Evolutionary conservation across 1,284 basidiomycete genomes (phyloP).

Genomic region (Fomes fomentarius): DNA sequence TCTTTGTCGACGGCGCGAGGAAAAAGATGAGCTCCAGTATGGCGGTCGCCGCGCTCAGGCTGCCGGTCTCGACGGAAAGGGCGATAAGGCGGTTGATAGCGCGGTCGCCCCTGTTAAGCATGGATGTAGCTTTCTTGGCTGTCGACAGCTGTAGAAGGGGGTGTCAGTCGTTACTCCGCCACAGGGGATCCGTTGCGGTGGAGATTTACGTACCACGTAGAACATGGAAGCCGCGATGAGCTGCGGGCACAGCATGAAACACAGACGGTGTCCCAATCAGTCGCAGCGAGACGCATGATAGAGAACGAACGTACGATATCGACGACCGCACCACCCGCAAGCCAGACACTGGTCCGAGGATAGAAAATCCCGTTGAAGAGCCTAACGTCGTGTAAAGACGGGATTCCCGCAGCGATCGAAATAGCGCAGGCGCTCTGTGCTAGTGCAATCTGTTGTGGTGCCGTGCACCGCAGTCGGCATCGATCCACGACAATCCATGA

Average conservation of each 20-base stretch:
- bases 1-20: slow-evolving; percentile 9
- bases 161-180: neutral
- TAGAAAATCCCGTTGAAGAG: slow-evolving; percentile 4
- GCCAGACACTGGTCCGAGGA: slow-evolving; percentile 6
- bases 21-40: slow-evolving; percentile 12
- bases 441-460: slow-evolving; percentile 8
- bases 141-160: neutral
- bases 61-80: slow-evolving; percentile 21
- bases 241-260: too few species aligned
- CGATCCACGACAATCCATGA: too few species aligned
- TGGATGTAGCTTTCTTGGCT: slow-evolving; percentile 5
- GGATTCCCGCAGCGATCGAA: slow-evolving; percentile 5
- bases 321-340: slow-evolving; percentile 5
- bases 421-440: slow-evolving; percentile 3
- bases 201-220: slow-evolving; percentile 10
- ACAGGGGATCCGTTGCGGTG: neutral
- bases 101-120: slow-evolving; percentile 3
- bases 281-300: too few species aligned
- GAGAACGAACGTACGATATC: slow-evolving; percentile 4
- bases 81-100: slow-evolving; percentile 17
- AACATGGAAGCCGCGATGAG: slow-evolving; percentile 24
- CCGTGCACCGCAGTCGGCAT: too few species aligned
- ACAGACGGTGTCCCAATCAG: too few species aligned
- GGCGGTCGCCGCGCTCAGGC: neutral
- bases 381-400: neutral